phyloP scores from a whole-genome alignment of 371 early-diverging fungal species.

The Circinella umbellata region DNA sequence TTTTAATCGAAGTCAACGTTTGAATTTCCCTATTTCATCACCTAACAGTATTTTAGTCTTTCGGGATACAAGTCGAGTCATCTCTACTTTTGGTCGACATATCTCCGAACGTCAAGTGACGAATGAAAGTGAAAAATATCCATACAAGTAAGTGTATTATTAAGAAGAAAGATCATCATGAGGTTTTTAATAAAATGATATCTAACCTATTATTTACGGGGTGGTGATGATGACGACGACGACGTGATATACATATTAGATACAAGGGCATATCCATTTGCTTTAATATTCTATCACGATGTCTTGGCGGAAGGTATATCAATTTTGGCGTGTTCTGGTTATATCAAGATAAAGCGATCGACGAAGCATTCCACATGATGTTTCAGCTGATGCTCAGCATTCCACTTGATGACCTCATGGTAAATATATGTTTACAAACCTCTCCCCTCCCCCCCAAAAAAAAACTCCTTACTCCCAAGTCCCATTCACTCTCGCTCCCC shows the following conservation, averaged over 20 bases:
- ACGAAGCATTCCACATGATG: conserved; percentile 67
- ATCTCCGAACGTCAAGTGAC: conserved; percentile 35
- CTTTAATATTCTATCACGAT: conserved; percentile 74
- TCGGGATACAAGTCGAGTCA: conserved; percentile 78
- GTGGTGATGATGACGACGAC: too few species aligned
- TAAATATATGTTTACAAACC: conserved; percentile 36
- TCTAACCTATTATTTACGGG: not conserved
- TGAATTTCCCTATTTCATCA: conserved; percentile 85
- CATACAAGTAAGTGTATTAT: conserved; percentile 24
- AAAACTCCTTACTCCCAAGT: too few species aligned
- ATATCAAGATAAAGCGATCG: conserved; percentile 87
- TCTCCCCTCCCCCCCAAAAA: not conserved
- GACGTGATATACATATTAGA: conserved; percentile 22
- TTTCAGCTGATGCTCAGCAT: conserved; percentile 75
- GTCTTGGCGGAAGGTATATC: conserved; percentile 84
- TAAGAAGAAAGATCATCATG: too few species aligned
- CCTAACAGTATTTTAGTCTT: conserved; percentile 91
- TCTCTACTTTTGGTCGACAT: conserved; percentile 49
- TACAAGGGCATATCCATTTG: conserved; percentile 84
- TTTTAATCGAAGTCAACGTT: conserved; percentile 79
- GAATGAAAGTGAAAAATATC: conserved; percentile 36
- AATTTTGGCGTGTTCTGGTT: conserved; percentile 93
- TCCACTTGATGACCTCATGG: conserved; percentile 77
- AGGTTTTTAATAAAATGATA: not conserved
- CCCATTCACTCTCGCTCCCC: not conserved